Evolutionary conservation across 352 stramenopile genomes (phyloP).

Genomic region (Blastocystis sp.): DNA sequence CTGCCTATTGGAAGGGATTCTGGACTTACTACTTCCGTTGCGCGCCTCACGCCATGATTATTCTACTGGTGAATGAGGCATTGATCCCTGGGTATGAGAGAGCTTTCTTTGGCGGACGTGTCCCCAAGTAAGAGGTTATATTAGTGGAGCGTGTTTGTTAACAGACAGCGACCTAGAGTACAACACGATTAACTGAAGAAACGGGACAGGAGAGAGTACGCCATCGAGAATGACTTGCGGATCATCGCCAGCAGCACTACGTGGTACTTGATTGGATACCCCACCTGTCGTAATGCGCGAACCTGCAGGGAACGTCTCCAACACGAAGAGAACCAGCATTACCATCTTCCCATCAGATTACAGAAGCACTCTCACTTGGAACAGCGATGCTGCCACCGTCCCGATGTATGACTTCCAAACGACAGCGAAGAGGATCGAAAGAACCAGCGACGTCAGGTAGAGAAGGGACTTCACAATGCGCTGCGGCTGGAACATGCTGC

Average conservation of each 20-base stretch:
- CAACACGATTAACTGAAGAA: background rate
- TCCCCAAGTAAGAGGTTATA: constrained; percentile 1
- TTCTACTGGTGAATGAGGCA: constrained; percentile 86
- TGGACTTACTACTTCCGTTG: constrained; percentile 93
- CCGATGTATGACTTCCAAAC: constrained; percentile 37
- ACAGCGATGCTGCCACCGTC: constrained; percentile 15
- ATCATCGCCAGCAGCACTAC: constrained; percentile 13
- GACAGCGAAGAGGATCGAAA: constrained; percentile 31
- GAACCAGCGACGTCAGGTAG: background rate
- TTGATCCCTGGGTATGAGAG: constrained; percentile 44
- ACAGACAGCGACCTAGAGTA: background rate
- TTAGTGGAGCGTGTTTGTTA: constrained; percentile 2
- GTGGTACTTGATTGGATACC: background rate
- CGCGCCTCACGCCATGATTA: constrained; percentile 97
- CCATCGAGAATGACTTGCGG: constrained; percentile 4
- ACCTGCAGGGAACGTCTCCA: constrained; percentile 41
- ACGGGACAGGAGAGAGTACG: background rate
- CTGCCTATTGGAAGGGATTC: constrained; percentile 90
- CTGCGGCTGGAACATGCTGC: background rate
- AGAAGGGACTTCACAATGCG: background rate
- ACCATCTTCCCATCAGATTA: background rate
- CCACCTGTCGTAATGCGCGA: constrained; percentile 1
- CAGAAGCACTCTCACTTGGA: background rate
- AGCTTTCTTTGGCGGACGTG: constrained; percentile 1
- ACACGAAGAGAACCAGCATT: constrained; percentile 31